phyloP scores from a whole-genome alignment of 208 protist species.

The Phytomonas serpens region DNA sequence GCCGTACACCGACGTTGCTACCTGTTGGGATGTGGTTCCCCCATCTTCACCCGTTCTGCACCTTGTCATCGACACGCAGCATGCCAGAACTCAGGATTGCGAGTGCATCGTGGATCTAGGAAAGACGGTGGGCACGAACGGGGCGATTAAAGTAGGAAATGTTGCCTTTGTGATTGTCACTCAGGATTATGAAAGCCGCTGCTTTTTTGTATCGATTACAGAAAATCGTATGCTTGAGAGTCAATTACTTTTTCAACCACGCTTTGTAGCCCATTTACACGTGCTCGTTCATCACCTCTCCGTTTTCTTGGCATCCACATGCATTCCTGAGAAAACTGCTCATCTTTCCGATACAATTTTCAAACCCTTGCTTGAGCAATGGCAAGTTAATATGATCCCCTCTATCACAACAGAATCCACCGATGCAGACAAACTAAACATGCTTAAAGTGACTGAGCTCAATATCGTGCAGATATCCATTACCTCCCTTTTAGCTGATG shows the following conservation, averaged over 20 bases:
- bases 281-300: constrained; percentile 21
- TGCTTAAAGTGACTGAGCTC: constrained; percentile 23
- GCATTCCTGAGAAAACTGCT: background rate
- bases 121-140: background rate
- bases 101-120: background rate
- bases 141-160: background rate
- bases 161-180: background rate
- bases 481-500: constrained; percentile 26
- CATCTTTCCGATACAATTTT: background rate
- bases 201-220: background rate
- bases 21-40: background rate
- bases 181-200: constrained; percentile 1
- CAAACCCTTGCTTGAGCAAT: background rate
- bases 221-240: constrained; percentile 18
- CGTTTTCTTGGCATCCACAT: constrained; percentile 14
- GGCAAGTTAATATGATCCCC: constrained; percentile 12
- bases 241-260: constrained; percentile 21
- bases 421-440: constrained; percentile 11
- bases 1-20: background rate
- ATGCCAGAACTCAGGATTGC: background rate
- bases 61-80: background rate
- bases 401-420: constrained; percentile 12
- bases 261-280: constrained; percentile 18
- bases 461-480: constrained; percentile 50
- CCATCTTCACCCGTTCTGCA: background rate